Evolutionary conservation across 2,329 filamentous ascomycete species (phyloP), one percentile per base, ranked within the genome.

Genomic region (Verticillium tricorpus): DNA sequence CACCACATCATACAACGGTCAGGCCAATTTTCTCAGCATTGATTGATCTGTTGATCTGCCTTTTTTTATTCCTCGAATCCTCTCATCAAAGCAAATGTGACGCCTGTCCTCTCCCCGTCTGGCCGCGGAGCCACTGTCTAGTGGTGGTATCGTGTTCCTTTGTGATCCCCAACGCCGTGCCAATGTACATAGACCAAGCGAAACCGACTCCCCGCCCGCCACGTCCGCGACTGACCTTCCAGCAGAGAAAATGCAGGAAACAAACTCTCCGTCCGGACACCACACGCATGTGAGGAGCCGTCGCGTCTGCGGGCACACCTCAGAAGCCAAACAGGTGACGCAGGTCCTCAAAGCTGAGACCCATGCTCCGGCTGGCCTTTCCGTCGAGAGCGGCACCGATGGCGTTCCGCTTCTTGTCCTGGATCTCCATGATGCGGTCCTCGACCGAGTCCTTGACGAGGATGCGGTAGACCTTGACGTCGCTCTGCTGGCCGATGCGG

Each of bases 321-420:
- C 25, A 62, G 45, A 66, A 59, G 59, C 73, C 74, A 64, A 94
- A 92, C 63, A 96, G 79, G 68, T 85, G 93, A 50, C 82, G 85
- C 56, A 96, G 80, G 68, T 96, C 90, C 37, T 79, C 78, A 1
- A 82, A 77, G 60, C 82, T 85, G 14, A 97, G 80, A 50, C 90
- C 82, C 8, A 86, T 85, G 59, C 96, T 80, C 63, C 81, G 85
- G 69, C 85, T 84, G 37, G 84, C 84, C 45, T 87, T 84, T 74
- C 96, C 92, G 68, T 95, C 91, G 25, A 97, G 82, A 1, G 93
- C 93, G 11, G 86, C 83, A 64, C 91, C 88, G 40, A 97, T 91
- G 40, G 96, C 78, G 54, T 85, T 81, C 25, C 89, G 85, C 78
- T 97, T 97, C 73, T 85, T 82, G 59, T 93, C 85, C 72, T 97